Evolutionary conservation across 2,329 filamentous ascomycete species (phyloP).

Genomic region (Monosporascus sp.): DNA sequence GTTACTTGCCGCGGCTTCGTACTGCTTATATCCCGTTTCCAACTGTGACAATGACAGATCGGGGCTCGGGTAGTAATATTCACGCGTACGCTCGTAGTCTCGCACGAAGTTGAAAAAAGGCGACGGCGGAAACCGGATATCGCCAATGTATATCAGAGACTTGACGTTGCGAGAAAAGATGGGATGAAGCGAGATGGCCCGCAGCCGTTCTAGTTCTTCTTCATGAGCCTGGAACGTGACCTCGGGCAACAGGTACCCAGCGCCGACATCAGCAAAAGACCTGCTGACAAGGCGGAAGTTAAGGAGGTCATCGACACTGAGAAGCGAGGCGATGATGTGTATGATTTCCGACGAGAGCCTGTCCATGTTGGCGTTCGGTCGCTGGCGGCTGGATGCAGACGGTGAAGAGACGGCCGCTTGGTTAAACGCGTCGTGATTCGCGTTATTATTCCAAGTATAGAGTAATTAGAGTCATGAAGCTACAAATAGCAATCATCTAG

Average conservation of each 20-base stretch:
- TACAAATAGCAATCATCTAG: no score
- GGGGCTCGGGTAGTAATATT: background rate
- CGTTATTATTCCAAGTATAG: no score
- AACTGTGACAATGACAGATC: background rate
- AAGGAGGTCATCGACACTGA: background rate
- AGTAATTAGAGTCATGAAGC: no score
- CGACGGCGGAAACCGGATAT: background rate
- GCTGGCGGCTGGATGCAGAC: no score
- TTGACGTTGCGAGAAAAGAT: constrained; percentile 3
- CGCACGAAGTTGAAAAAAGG: background rate
- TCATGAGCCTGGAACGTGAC: constrained; percentile 12
- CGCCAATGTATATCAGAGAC: background rate
- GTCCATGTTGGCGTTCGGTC: constrained; percentile 1
- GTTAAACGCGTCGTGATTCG: no score
- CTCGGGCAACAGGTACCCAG: constrained; percentile 34
- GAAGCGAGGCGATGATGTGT: constrained; percentile 4
- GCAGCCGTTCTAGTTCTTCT: constrained; percentile 3
- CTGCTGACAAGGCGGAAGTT: constrained; percentile 5
- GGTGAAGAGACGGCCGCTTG: no score
- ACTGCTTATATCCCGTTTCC: background rate
- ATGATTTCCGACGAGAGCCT: constrained; percentile 4
- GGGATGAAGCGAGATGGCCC: constrained; percentile 1
- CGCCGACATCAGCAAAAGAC: constrained; percentile 1
- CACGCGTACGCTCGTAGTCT: background rate
- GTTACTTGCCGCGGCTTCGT: background rate